Conservation (phyloP, 306 rosid species). For the Lupinus albus region DNA sequence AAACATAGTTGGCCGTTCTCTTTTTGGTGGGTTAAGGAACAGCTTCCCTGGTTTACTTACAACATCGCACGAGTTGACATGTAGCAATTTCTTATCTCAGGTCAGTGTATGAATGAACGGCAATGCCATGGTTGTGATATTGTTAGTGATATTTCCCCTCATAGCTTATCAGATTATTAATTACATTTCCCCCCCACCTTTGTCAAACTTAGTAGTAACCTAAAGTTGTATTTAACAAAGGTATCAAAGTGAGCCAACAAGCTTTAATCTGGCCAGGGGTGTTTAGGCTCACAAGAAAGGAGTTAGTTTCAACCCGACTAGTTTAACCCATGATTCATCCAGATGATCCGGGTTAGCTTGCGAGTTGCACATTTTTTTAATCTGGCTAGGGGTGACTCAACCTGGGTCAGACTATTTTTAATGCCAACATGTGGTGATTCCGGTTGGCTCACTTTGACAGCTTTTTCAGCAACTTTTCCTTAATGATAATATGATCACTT, state of each 20-base stretch:
- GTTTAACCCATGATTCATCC: not conserved
- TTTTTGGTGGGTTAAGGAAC: slow-evolving; percentile 63
- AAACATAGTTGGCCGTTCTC: slow-evolving; percentile 62
- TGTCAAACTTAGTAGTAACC: not conserved
- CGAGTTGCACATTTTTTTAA: too few relatives aligned
- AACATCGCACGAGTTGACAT: slow-evolving; percentile 52
- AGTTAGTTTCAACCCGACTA: too few relatives aligned
- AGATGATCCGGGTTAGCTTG: too few relatives aligned
- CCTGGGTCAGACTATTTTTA: not conserved
- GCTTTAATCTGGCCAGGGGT: too few relatives aligned
- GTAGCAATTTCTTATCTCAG: slow-evolving; percentile 63
- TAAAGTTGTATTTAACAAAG: not conserved
- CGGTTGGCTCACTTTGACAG: not conserved
- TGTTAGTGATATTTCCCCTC: not conserved
- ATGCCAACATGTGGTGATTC: not conserved
- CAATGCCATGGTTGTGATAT: not conserved
- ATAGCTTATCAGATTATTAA: not conserved
- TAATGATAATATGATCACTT: too few relatives aligned
- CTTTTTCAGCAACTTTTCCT: not conserved
- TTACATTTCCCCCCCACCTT: not conserved
- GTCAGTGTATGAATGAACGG: slow-evolving; percentile 43
- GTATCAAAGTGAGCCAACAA: too few relatives aligned
- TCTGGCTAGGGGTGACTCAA: too few relatives aligned
- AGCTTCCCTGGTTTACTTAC: slow-evolving; percentile 49
- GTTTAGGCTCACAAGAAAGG: too few relatives aligned